These are phyloP conservation scores for Ramichloridium luteum DNA, from an alignment of 2,329 filamentous ascomycete species.

Conservation along the genomic window DNA sequence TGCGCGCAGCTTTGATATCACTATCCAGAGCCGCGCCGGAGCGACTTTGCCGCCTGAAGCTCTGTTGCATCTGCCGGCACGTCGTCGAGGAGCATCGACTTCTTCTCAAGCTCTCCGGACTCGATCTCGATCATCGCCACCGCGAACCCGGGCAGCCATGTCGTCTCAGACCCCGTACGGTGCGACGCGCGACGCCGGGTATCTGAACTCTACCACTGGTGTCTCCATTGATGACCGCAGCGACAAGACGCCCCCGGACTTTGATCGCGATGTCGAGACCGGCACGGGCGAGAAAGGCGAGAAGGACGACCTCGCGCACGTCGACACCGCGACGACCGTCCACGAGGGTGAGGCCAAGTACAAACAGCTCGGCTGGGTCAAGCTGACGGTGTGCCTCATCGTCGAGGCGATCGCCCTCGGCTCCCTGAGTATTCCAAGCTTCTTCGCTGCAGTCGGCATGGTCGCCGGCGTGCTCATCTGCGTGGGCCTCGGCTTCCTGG, in stretches of 20 bases:
- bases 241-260: background rate
- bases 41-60: no score
- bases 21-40: no score
- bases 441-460: slow-evolving; percentile 43
- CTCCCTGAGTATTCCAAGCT: slow-evolving; percentile 44
- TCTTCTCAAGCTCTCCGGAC: no score
- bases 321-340: slow-evolving; percentile 14
- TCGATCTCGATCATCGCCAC: no score
- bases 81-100: no score
- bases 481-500: slow-evolving; percentile 41
- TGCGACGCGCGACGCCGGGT: background rate
- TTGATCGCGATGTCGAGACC: background rate
- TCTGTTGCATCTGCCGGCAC: no score
- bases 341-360: slow-evolving; percentile 25
- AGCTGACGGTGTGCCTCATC: slow-evolving; percentile 36
- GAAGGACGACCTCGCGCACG: slow-evolving; percentile 24
- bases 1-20: no score
- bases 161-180: background rate
- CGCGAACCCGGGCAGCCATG: no score
- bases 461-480: slow-evolving; percentile 45
- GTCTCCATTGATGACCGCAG: background rate
- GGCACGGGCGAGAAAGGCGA: slow-evolving; percentile 13
- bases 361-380: slow-evolving; percentile 37
- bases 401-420: slow-evolving; percentile 49
- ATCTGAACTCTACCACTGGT: background rate